Percentiles rank a stretch among this genome's conserved stretches.
These are phyloP conservation scores for Wolfiporia cocos DNA, from an alignment of 1,284 basidiomycete genomes.

Conservation along the genomic window DNA sequence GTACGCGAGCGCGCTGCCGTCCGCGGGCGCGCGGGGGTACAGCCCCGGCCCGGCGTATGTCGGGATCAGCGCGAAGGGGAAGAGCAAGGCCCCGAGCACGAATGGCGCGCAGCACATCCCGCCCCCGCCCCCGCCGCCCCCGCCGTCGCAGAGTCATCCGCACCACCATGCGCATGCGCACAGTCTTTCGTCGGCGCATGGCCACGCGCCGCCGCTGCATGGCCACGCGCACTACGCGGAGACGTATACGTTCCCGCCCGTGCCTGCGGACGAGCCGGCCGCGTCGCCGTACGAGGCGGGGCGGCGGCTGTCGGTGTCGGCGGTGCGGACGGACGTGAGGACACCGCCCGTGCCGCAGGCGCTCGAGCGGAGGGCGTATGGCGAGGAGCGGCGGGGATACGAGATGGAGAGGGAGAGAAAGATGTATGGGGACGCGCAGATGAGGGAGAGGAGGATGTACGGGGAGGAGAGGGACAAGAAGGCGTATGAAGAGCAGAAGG, in stretches of 20 bases:
- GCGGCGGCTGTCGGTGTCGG: slow-evolving; percentile 42
- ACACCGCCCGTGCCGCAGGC: slow-evolving; percentile 8
- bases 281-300: slow-evolving; percentile 42
- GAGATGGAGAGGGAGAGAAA: too few species aligned
- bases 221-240: too few species aligned
- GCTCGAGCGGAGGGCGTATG: background rate
- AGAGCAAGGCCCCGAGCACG: slow-evolving; percentile 31
- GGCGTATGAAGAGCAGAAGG: too few species aligned
- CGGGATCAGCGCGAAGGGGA: slow-evolving; percentile 20
- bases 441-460: too few species aligned
- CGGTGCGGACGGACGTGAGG: slow-evolving; percentile 38
- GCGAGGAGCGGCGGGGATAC: slow-evolving; percentile 1
- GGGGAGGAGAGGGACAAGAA: too few species aligned
- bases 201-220: too few species aligned
- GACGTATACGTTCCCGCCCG: slow-evolving; percentile 44
- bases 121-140: too few species aligned
- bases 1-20: too few species aligned
- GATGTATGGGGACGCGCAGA: too few species aligned
- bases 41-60: slow-evolving; percentile 20
- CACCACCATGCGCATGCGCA: too few species aligned
- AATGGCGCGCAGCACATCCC: slow-evolving; percentile 22
- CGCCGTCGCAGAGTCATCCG: too few species aligned
- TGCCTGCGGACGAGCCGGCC: slow-evolving; percentile 31
- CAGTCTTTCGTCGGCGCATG: too few species aligned
- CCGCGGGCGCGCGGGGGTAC: slow-evolving; percentile 11